Base-by-base conservation (phyloP, 768 basidiomycete species). In the Porpolomopsis calyptriformis region DNA sequence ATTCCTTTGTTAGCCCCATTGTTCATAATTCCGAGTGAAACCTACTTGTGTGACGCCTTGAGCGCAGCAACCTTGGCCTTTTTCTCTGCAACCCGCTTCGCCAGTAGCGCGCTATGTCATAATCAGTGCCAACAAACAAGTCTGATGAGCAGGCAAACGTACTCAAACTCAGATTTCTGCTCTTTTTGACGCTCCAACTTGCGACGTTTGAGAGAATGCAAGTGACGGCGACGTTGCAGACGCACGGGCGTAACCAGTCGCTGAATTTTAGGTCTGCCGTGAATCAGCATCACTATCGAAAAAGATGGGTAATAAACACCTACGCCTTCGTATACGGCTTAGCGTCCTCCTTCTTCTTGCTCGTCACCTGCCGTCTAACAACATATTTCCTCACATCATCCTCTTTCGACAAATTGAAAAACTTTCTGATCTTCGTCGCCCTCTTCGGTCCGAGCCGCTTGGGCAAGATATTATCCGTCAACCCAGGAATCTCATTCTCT, bases 351-450 rank as follows among this genome's bases (percentile, higher is more conserved):
- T 94, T 96, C 83, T 93, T 96, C 60, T 72, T 55, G 64, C 80
- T 83, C 68, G 68, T 81, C 37, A 98, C 90, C 71, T 96, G 92
- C 55, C 93, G 73, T 57, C 91, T 73, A 57, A 97, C 82, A 54
- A 96, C 93, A 66, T 94, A 97, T 70, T 96, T 93, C 71, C 89
- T 80, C 49, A 99, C 94, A 71, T 98, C 94, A 60, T 99, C 94
- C 60, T 93, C 85, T 78, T 98, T 97, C 71, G 77, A 74, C 63
- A 97, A 72, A 76, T 94, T 94, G 78, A 99, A 98, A 79, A 98
- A 96, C 62, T 69, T 77, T 65, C 92, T 78, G 69, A 99, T 97
- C 80, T 93, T 94, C 51, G 90, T 91, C 49, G 92, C 92, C 57
- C 92, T 72, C 84, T 98, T 97, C 61, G 94, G 94, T 48, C 94